These are phyloP conservation scores for Boechera stricta DNA, from an alignment of 345 rosid genomes.

Conservation along the genomic window DNA sequence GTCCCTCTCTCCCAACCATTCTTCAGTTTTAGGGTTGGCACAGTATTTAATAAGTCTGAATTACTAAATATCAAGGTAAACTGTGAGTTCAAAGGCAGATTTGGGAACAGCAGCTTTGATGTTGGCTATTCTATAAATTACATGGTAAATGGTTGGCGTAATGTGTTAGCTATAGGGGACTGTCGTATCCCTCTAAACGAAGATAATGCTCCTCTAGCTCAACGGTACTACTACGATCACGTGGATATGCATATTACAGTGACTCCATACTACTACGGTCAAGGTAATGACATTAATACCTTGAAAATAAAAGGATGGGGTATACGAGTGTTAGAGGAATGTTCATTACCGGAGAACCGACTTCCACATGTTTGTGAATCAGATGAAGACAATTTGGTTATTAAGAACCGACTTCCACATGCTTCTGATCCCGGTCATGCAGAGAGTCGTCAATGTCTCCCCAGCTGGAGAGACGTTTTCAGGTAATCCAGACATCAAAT, in stretches of 20 bases:
- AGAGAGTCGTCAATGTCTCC: too few relatives aligned
- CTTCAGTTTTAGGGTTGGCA: not conserved
- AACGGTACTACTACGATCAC: not conserved
- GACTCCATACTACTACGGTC: too few relatives aligned
- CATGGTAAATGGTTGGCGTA: not conserved
- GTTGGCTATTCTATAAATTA: not conserved
- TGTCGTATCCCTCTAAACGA: not conserved
- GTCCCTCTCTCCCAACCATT: not conserved
- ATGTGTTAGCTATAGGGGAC: not conserved
- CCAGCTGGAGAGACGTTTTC: too few relatives aligned
- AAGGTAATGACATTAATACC: too few relatives aligned
- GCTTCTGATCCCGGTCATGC: too few relatives aligned
- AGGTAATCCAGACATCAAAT: too few relatives aligned
- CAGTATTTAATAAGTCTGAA: too few relatives aligned
- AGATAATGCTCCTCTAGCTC: not conserved
- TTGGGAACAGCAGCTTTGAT: not conserved
- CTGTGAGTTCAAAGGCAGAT: not conserved
- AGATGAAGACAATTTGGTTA: too few relatives aligned
- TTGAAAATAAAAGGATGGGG: conserved; percentile 5
- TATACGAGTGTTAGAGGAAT: not conserved
- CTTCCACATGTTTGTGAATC: too few relatives aligned
- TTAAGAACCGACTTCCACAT: too few relatives aligned
- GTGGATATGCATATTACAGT: not conserved
- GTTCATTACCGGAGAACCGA: not conserved
- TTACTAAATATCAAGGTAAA: not conserved